Conservation (phyloP, 2,329 filamentous ascomycete species). For the Cercospora janseana region DNA sequence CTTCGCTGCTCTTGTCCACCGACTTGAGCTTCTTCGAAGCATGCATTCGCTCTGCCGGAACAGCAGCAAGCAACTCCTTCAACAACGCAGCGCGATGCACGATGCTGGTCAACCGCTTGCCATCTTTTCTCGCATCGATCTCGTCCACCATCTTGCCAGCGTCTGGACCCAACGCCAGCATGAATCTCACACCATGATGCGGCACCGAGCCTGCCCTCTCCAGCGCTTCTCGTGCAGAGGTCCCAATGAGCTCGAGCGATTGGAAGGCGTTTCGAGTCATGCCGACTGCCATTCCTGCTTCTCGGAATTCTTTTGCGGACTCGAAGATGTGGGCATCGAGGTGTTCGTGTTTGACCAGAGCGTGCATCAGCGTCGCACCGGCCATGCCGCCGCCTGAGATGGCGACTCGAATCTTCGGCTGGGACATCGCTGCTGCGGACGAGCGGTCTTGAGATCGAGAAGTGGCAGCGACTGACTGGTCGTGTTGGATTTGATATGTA, state of each 20-base stretch:
- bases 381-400: constrained; percentile 22
- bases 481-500: background rate
- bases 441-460: background rate
- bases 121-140: constrained; percentile 15
- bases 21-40: constrained; percentile 19
- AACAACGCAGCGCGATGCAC: constrained; percentile 21
- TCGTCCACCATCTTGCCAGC: constrained; percentile 16
- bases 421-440: background rate
- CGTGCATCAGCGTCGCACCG: constrained; percentile 20
- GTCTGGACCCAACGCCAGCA: constrained; percentile 13
- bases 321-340: constrained; percentile 23
- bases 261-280: constrained; percentile 20
- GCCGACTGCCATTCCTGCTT: constrained; percentile 21
- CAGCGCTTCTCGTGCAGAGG: constrained; percentile 15
- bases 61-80: constrained; percentile 14
- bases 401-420: constrained; percentile 13
- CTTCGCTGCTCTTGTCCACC: constrained; percentile 4
- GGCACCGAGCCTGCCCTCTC: constrained; percentile 15
- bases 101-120: constrained; percentile 18
- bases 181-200: constrained; percentile 7
- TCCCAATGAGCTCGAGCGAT: constrained; percentile 16
- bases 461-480: background rate
- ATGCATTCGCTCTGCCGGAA: constrained; percentile 17
- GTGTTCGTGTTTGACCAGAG: constrained; percentile 13
- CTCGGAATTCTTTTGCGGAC: constrained; percentile 17